A percentile compares a stretch with the other conserved stretches of the same genome.
These are phyloP conservation scores for Bonia amplexicaulis DNA, from an alignment of 176 grass and related monocot genomes.

Conservation along the genomic window DNA sequence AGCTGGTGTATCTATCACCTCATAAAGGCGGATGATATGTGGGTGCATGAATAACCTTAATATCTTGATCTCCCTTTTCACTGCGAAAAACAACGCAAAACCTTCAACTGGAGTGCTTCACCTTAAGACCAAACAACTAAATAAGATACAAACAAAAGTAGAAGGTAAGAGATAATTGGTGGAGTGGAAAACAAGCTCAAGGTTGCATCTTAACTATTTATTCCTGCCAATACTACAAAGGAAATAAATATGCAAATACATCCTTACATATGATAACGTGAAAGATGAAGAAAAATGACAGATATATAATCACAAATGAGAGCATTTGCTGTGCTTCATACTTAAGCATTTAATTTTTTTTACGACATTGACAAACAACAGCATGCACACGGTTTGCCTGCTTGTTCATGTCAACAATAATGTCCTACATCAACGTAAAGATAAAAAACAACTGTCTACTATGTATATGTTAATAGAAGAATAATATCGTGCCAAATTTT, in stretches of 20 bases:
- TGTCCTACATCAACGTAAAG: background rate
- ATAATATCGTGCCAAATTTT: background rate
- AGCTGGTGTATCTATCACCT: slow-evolving; percentile 59
- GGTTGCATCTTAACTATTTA: background rate
- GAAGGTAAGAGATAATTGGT: background rate
- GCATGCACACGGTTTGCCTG: background rate
- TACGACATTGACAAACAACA: background rate
- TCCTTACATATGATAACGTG: background rate
- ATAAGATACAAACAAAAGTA: background rate
- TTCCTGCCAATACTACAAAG: background rate
- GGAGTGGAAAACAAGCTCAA: background rate
- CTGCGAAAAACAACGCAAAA: slow-evolving; percentile 27
- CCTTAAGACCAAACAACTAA: background rate
- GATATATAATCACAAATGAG: background rate
- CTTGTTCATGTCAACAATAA: background rate
- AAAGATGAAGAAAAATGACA: background rate
- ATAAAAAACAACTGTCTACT: background rate
- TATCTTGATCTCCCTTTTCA: slow-evolving; percentile 76
- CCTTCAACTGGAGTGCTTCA: slow-evolving; percentile 5
- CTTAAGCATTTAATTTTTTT: background rate
- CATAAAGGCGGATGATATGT: slow-evolving; percentile 77
- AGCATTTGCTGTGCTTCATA: background rate
- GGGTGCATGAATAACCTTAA: slow-evolving; percentile 70
- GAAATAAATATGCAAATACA: background rate
- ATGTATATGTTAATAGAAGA: background rate